A percentile compares a stretch with the other conserved stretches of the same genome.
Conservation (phyloP, 805 yeast species). For the Starmerella sirachaensis region DNA sequence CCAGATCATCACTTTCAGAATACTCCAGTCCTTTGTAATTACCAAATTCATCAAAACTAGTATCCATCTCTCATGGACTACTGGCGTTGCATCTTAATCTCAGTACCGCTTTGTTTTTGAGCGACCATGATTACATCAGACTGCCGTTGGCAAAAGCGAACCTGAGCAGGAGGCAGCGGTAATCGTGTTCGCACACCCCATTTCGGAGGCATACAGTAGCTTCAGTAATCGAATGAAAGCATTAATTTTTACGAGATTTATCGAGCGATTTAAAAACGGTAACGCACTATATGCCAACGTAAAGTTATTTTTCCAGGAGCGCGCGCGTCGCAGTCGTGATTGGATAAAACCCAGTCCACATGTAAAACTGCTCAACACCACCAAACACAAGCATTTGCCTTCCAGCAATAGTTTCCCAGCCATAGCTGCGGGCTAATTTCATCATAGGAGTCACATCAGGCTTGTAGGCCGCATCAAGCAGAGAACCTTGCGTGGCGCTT, state of each 20-base stretch:
- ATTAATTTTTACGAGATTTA: no score
- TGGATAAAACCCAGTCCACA: conserved; percentile 43
- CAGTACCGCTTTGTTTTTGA: not conserved
- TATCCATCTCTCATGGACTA: conserved; percentile 19
- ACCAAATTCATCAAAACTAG: conserved; percentile 27
- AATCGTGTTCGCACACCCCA: no score
- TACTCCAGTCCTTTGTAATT: conserved; percentile 26
- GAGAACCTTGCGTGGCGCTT: conserved; percentile 32
- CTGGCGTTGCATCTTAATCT: not conserved
- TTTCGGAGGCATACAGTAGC: no score
- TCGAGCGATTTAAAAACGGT: no score
- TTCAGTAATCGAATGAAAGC: no score
- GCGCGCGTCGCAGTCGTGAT: conserved; percentile 23
- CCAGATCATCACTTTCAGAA: conserved; percentile 19
- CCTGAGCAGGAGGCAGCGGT: no score
- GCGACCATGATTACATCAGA: no score
- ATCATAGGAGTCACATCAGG: conserved; percentile 79
- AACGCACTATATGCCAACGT: no score
- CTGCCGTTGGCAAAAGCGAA: no score
- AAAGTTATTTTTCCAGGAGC: no score
- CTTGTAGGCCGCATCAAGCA: conserved; percentile 90
- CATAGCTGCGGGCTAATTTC: conserved; percentile 53
- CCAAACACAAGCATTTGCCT: conserved; percentile 86
- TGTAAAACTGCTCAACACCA: conserved; percentile 74
- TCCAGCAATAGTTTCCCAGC: conserved; percentile 84